Conservation (phyloP, 352 stramenopile genomes). For the Phytopythium sindhum region DNA sequence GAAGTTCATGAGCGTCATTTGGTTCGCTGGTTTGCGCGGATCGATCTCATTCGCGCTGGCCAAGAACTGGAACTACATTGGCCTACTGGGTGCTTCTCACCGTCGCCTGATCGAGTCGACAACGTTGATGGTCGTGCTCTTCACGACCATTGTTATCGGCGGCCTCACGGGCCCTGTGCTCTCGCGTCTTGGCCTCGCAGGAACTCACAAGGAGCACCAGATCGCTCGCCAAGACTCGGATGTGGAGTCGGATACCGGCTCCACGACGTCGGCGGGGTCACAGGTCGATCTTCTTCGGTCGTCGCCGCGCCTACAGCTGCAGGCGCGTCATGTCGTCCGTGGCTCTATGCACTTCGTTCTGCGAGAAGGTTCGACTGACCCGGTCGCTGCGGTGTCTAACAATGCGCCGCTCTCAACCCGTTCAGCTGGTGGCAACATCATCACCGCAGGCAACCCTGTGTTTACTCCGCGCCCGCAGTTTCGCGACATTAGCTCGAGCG, state of each 20-base stretch:
- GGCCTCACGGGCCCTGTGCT: constrained; percentile 74
- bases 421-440: neutral
- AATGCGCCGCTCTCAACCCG: neutral
- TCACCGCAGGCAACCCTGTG: constrained; percentile 17
- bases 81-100: constrained; percentile 59
- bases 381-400: neutral
- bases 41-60: constrained; percentile 92
- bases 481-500: constrained; percentile 48
- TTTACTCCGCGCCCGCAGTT: constrained; percentile 71
- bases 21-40: constrained; percentile 91
- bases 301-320: constrained; percentile 9
- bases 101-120: constrained; percentile 83
- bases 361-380: constrained; percentile 18
- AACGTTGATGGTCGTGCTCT: constrained; percentile 85
- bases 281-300: constrained; percentile 8
- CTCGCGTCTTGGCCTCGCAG: constrained; percentile 37
- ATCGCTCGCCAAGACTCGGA: constrained; percentile 19
- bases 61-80: constrained; percentile 84
- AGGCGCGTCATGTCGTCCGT: constrained; percentile 25
- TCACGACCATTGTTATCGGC: constrained; percentile 81
- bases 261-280: constrained; percentile 24
- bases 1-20: constrained; percentile 86
- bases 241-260: constrained; percentile 38
- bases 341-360: constrained; percentile 60
- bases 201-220: constrained; percentile 33